Base-by-base conservation (phyloP, 148 eudicot species). In the Chenopodium berlandieri region DNA sequence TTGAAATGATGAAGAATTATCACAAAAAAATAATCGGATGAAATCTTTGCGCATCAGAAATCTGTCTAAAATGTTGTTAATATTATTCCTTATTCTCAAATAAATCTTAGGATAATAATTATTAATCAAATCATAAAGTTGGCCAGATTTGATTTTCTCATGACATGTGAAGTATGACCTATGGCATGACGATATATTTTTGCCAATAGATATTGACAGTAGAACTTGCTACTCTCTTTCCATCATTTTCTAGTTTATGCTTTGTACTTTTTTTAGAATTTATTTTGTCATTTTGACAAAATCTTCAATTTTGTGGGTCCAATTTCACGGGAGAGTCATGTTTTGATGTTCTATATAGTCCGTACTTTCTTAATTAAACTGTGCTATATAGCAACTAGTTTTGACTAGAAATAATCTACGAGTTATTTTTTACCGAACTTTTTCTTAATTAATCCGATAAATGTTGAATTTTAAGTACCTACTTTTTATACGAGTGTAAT, bases 161-260 rank as follows among this genome's bases (percentile, higher is more conserved):
- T 48, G 60, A 74, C 63, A 73, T 73, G 63, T 74, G 37, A 52
- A 54, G 12, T 14, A 50, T 74, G 77, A 74, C 62, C 27, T 74
- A 74, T 48, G 40, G 63, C 34, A 50, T 74, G 77, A 48, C 56
- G 77, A 25, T 31, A 34, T 25, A 22, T 0, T 20, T 37, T 46
- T 46, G 27, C 75, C 32, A 25, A 13, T 13, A 5, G 63, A 74
- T 9, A 46, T 44, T 27, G 77, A 74, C 77, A 74, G 20, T 74
- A 14, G 56, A 74, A 74, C n/a, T 9, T 74, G 77, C 63, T 48
- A 73, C 58, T 48, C 20, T 73, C 12, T 48, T 74, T 74, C 19
- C 27, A n/a, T 16, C 13, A 4, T 23, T 13, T 13, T 12, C 63
- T 22, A 73, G 32, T 73, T 23, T 19, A 4, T 31, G 34, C 75